These are phyloP conservation scores for Phalaenopsis equestris DNA, from an alignment of 106 monocot species.

Conservation along the genomic window DNA sequence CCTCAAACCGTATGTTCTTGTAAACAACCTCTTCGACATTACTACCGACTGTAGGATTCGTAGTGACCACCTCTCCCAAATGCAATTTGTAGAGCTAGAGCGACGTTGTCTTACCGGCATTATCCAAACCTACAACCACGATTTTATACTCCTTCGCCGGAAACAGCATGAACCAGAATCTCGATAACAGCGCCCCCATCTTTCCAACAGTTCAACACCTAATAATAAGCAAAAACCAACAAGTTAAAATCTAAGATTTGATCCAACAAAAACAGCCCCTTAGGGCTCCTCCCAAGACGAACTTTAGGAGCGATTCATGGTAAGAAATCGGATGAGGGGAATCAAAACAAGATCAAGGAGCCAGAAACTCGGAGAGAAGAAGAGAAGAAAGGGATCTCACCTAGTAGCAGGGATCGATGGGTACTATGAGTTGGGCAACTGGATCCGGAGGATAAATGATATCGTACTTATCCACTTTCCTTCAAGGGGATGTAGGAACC, in stretches of 20 bases:
- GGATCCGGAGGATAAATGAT: background rate
- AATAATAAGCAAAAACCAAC: background rate
- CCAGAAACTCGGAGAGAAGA: background rate
- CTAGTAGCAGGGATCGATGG: background rate
- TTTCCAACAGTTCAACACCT: background rate
- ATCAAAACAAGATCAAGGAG: background rate
- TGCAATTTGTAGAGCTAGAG: slow-evolving; percentile 67
- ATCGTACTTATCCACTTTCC: background rate
- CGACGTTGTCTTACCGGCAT: slow-evolving; percentile 67
- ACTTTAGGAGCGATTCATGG: background rate
- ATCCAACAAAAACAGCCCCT: background rate
- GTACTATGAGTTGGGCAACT: background rate
- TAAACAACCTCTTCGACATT: slow-evolving; percentile 70
- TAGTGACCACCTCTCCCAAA: slow-evolving; percentile 62
- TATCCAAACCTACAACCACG: slow-evolving; percentile 63
- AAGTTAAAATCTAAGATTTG: background rate
- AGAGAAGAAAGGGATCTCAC: background rate
- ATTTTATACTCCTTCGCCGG: slow-evolving; percentile 72
- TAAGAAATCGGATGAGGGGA: background rate
- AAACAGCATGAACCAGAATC: slow-evolving; percentile 68
- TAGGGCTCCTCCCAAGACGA: background rate
- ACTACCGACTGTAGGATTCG: slow-evolving; percentile 66
- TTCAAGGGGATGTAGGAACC: background rate
- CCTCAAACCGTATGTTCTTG: slow-evolving; percentile 71
- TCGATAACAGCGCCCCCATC: slow-evolving; percentile 56